phyloP scores from a whole-genome alignment of 2,329 filamentous ascomycete genomes.

The Colletotrichum gloeosporioides region DNA sequence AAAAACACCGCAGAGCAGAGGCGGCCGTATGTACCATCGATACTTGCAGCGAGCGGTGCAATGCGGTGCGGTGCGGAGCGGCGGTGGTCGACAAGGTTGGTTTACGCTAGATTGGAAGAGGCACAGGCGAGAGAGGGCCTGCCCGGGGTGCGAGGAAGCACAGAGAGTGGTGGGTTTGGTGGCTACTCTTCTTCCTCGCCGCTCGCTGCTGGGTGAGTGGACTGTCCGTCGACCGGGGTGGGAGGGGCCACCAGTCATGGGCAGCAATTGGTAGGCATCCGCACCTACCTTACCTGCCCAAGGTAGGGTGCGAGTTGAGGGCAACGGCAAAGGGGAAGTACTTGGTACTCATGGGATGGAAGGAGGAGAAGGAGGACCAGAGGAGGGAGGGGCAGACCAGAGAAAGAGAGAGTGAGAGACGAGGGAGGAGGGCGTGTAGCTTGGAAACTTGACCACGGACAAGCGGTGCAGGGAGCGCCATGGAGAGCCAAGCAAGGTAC shows the following conservation, averaged over 20 bases:
- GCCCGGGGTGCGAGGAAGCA: background rate
- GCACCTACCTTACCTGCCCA: background rate
- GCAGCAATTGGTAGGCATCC: background rate
- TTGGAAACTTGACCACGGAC: background rate
- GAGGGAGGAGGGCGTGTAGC: background rate
- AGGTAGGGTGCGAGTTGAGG: background rate
- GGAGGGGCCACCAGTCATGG: background rate
- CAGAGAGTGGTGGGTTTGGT: constrained; percentile 16
- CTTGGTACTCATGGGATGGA: background rate
- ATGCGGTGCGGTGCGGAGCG: constrained; percentile 3
- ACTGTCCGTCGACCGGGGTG: constrained; percentile 14
- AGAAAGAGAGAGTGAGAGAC: background rate
- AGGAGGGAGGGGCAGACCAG: background rate
- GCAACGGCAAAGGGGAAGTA: background rate
- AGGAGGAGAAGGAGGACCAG: background rate
- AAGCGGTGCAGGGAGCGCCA: background rate
- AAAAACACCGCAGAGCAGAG: background rate
- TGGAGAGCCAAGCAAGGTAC: background rate
- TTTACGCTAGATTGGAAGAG: constrained; percentile 16
- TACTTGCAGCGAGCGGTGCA: background rate
- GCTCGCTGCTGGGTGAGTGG: constrained; percentile 8
- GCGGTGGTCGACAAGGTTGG: constrained; percentile 14
- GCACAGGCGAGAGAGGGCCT: constrained; percentile 12
- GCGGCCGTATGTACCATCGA: background rate
- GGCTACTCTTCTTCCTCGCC: background rate